A percentile compares a stretch with the other conserved stretches of the same genome.
phyloP scores from a whole-genome alignment of 1,284 basidiomycete species.

The Ceratobasidium sp. region DNA sequence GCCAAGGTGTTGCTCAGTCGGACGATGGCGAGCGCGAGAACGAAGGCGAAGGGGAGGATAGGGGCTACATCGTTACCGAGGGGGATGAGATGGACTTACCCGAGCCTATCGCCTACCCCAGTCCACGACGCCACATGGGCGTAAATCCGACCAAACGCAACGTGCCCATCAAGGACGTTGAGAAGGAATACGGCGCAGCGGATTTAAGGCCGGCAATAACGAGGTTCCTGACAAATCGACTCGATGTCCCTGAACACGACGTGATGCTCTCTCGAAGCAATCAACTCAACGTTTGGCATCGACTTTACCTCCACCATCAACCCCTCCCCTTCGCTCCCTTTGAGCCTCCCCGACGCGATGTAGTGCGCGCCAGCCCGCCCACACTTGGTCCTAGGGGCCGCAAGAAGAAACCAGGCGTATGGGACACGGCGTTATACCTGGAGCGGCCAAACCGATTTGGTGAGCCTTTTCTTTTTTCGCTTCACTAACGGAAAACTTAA shows the following conservation, averaged over 20 bases:
- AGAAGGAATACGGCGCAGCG: neutral
- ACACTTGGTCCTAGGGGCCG: neutral
- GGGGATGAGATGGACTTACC: too few relatives aligned
- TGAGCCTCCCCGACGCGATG: neutral
- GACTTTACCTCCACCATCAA: slow-evolving; percentile 12
- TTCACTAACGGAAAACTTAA: too few relatives aligned
- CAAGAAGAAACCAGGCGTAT: neutral
- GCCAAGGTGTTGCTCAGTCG: neutral
- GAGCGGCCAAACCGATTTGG: neutral
- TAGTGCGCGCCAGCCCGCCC: slow-evolving; percentile 2
- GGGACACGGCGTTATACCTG: slow-evolving; percentile 1
- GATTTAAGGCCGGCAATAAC: neutral
- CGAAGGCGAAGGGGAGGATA: neutral
- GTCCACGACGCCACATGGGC: neutral
- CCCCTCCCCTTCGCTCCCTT: slow-evolving; percentile 16
- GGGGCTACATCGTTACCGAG: too few relatives aligned
- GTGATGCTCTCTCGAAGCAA: neutral
- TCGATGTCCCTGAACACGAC: neutral
- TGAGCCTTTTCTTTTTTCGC: neutral
- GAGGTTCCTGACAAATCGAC: neutral
- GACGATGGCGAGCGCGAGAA: neutral
- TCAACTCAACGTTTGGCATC: slow-evolving; percentile 5
- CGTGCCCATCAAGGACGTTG: neutral
- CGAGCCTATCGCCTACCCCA: neutral
- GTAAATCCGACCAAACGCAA: neutral